Evolutionary conservation across 1,284 basidiomycete genomes (phyloP).

Genomic region (Ustilago crameri): DNA sequence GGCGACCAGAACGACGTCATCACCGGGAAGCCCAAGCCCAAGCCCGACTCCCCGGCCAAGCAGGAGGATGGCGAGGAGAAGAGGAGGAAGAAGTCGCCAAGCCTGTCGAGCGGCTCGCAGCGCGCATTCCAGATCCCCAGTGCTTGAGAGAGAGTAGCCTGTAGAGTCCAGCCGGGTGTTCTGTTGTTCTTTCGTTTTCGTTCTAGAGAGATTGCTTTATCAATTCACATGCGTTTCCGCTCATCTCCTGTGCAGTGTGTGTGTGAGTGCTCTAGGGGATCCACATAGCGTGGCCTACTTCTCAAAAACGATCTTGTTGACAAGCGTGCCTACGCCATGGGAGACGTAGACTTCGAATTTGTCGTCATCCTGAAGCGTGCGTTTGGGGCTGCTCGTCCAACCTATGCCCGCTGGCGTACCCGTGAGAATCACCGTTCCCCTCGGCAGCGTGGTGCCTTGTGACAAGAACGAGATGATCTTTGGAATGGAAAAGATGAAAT

Average conservation of each 20-base stretch:
- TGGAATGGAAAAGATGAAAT: slow-evolving; percentile 70
- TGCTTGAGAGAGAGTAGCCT: too few relatives aligned
- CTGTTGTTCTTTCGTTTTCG: neutral
- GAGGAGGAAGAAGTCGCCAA: slow-evolving; percentile 14
- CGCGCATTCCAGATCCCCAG: slow-evolving; percentile 27
- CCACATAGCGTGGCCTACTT: slow-evolving; percentile 13
- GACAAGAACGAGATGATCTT: slow-evolving; percentile 68
- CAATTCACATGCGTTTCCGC: too few relatives aligned
- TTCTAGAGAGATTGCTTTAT: too few relatives aligned
- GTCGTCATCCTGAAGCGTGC: slow-evolving; percentile 68
- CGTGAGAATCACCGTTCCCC: slow-evolving; percentile 59
- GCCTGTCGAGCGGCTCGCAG: slow-evolving; percentile 39
- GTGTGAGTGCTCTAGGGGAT: too few relatives aligned
- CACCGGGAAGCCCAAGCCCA: slow-evolving; percentile 15
- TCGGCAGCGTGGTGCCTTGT: slow-evolving; percentile 50
- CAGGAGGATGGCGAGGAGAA: slow-evolving; percentile 1
- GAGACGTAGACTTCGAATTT: slow-evolving; percentile 69
- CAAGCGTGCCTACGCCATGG: slow-evolving; percentile 69
- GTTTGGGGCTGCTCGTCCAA: slow-evolving; percentile 63
- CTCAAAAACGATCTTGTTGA: slow-evolving; percentile 69
- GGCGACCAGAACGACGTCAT: slow-evolving; percentile 45
- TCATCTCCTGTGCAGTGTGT: too few relatives aligned
- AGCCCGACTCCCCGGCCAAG: slow-evolving; percentile 10
- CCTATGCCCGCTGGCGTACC: slow-evolving; percentile 69
- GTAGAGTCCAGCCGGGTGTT: too few relatives aligned